phyloP scores from a whole-genome alignment of 768 basidiomycete genomes.

The Collybia sp. region DNA sequence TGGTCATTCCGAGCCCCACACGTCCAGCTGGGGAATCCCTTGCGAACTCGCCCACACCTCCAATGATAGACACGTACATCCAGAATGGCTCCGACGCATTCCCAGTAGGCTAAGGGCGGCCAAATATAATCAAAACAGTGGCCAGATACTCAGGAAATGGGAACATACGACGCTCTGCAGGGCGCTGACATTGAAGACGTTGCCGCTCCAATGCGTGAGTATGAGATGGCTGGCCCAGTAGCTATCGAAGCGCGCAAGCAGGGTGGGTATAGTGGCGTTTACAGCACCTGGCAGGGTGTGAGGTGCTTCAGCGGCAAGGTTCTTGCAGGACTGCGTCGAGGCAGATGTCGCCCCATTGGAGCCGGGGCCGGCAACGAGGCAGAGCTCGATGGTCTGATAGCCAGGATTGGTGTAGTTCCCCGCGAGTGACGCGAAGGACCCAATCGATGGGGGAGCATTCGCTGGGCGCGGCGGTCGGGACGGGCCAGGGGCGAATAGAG shows the following conservation, averaged over 20 bases:
- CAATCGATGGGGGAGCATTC: neutral
- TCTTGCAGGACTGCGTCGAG: slow-evolving; percentile 1
- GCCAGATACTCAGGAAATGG: neutral
- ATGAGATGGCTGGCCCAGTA: slow-evolving; percentile 10
- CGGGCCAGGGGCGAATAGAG: neutral
- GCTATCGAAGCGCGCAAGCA: slow-evolving; percentile 9
- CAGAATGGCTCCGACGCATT: neutral
- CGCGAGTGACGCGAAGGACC: neutral
- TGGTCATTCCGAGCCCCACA: slow-evolving; percentile 12
- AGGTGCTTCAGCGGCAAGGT: slow-evolving; percentile 5
- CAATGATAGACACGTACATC: neutral
- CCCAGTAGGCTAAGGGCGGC: neutral
- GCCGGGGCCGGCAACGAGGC: neutral
- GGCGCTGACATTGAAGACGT: slow-evolving; percentile 13
- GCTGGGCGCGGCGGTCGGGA: neutral
- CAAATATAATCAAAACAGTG: neutral
- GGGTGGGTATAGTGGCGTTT: slow-evolving; percentile 10
- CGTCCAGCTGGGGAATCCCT: slow-evolving; percentile 2
- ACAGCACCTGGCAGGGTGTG: slow-evolving; percentile 9
- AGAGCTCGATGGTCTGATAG: neutral
- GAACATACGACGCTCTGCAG: slow-evolving; percentile 11
- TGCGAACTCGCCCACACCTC: slow-evolving; percentile 12
- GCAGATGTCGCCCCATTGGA: neutral
- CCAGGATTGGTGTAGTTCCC: neutral
- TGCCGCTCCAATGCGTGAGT: slow-evolving; percentile 14